These are phyloP conservation scores for Takakia lepidozioides DNA, from an alignment of 225 moss, liverwort and hornwort genomes.

Conservation along the genomic window DNA sequence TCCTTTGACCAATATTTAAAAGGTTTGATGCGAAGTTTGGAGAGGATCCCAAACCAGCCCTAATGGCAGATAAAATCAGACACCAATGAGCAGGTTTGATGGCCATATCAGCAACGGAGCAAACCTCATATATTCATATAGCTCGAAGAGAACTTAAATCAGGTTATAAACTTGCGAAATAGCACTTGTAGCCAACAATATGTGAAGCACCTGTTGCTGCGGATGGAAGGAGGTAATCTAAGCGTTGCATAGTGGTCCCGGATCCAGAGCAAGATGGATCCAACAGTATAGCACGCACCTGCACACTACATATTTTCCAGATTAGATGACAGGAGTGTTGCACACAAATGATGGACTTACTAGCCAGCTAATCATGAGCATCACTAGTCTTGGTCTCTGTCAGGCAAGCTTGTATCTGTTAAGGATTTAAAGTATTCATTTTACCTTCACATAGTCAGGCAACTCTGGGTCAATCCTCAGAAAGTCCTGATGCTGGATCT, in stretches of 20 bases:
- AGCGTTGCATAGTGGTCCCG: constrained; percentile 73
- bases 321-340: no score
- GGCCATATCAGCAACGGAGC: no score
- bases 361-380: no score
- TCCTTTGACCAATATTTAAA: no score
- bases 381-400: no score
- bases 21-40: neutral
- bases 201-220: constrained; percentile 34
- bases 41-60: neutral
- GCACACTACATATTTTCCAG: no score
- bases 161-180: neutral
- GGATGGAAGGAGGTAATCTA: constrained; percentile 92
- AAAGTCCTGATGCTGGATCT: constrained; percentile 69
- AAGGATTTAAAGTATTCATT: no score
- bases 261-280: constrained; percentile 99
- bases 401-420: no score
- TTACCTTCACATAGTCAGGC: constrained; percentile 63
- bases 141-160: neutral
- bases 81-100: no score
- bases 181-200: neutral
- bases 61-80: neutral
- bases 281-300: constrained; percentile 84
- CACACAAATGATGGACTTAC: no score
- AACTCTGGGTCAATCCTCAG: constrained; percentile 40
- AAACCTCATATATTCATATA: no score